Conservation (phyloP, 2,329 filamentous ascomycete species). For the Colletotrichum ledebouriae region DNA sequence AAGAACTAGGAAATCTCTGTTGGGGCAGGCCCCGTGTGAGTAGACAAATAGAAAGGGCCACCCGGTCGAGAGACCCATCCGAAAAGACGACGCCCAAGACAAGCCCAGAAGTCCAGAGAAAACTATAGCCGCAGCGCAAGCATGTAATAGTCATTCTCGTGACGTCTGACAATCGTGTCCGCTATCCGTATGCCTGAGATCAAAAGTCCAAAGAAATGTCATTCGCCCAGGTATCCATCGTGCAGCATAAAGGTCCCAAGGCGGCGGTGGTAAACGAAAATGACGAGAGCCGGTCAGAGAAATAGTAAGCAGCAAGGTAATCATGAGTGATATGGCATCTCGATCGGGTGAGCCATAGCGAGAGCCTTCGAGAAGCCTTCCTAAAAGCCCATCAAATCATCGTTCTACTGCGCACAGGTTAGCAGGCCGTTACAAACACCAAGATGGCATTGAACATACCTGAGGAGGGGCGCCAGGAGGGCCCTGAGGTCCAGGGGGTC, state of each 20-base stretch:
- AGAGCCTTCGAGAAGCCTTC: constrained; percentile 12
- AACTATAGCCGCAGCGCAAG: constrained; percentile 37
- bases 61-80: constrained; percentile 33
- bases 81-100: constrained; percentile 36
- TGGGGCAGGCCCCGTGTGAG: constrained; percentile 36
- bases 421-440: background rate
- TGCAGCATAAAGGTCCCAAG: constrained; percentile 40
- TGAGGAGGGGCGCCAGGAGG: constrained; percentile 53
- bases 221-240: constrained; percentile 43
- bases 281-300: constrained; percentile 26
- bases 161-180: constrained; percentile 42
- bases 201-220: constrained; percentile 43
- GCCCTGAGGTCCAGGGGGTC: constrained; percentile 53
- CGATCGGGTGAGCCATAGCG: background rate
- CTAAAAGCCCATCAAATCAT: constrained; percentile 13
- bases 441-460: constrained; percentile 15
- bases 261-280: constrained; percentile 36
- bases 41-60: constrained; percentile 40
- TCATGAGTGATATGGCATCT: constrained; percentile 13
- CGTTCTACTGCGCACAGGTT: constrained; percentile 32
- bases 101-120: constrained; percentile 38
- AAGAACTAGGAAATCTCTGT: constrained; percentile 42
- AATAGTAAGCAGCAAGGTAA: constrained; percentile 33
- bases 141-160: constrained; percentile 41
- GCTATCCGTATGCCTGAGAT: constrained; percentile 43